Conservation (phyloP, 176 grass and related monocot species). For the Dendrocalamus sinicus region DNA sequence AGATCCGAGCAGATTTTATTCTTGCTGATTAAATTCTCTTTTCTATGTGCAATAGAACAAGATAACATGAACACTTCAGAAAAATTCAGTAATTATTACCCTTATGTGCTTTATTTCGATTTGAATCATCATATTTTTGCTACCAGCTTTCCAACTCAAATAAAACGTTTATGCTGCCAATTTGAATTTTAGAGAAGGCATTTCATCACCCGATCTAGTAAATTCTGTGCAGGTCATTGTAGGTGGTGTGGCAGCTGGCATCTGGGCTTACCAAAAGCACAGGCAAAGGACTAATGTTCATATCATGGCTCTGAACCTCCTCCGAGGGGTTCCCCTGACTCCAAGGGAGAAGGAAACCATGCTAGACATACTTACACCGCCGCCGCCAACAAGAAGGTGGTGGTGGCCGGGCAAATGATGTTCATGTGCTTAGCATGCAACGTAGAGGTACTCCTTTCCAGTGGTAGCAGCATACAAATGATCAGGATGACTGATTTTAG, state of each 20-base stretch:
- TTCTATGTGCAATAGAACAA: background rate
- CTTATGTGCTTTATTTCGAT: background rate
- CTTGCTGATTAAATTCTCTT: background rate
- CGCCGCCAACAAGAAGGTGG: conserved; percentile 49
- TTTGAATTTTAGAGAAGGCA: background rate
- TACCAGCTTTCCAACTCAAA: background rate
- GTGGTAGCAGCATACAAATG: background rate
- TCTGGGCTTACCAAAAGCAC: conserved; percentile 83
- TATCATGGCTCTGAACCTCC: conserved; percentile 85
- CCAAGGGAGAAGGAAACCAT: conserved; percentile 83
- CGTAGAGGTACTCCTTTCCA: background rate
- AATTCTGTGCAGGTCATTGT: conserved; percentile 63
- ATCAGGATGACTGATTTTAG: background rate
- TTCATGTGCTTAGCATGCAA: background rate
- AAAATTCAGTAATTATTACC: background rate
- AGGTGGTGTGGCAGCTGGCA: conserved; percentile 66
- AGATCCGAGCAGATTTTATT: background rate
- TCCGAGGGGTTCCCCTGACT: conserved; percentile 86
- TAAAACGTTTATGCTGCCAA: background rate
- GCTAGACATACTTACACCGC: conserved; percentile 78
- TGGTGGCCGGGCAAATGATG: conserved; percentile 57
- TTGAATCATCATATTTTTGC: background rate
- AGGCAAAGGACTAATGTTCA: conserved; percentile 85
- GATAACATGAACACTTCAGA: background rate
- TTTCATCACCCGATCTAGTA: background rate